Conservation (phyloP, 176 grass and related monocot species). For the Microstegium vimineum region DNA sequence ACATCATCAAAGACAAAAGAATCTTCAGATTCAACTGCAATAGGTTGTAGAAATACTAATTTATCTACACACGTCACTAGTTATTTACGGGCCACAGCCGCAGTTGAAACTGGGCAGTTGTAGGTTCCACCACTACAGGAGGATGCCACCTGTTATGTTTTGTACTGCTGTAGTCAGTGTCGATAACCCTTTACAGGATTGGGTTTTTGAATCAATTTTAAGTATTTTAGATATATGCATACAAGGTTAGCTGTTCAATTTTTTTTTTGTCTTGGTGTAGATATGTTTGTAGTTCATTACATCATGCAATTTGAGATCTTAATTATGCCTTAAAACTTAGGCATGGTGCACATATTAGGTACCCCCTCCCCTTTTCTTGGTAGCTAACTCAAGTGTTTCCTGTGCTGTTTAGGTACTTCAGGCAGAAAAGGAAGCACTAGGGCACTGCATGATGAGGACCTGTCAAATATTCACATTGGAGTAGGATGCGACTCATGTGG, state of each 20-base stretch:
- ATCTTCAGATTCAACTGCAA: neutral
- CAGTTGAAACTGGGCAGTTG: neutral
- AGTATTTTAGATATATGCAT: neutral
- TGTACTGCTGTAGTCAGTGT: neutral
- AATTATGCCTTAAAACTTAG: slow-evolving; percentile 1
- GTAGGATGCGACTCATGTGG: slow-evolving; percentile 91
- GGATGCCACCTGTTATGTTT: neutral
- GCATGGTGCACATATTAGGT: neutral
- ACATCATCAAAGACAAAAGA: neutral
- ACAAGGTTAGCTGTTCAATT: neutral
- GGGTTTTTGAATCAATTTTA: neutral
- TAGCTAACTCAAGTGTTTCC: slow-evolving; percentile 11
- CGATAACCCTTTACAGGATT: neutral
- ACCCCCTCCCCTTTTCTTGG: neutral
- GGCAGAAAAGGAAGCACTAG: slow-evolving; percentile 20
- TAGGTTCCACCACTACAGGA: neutral
- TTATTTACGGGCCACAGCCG: neutral
- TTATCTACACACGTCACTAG: neutral
- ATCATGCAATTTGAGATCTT: slow-evolving; percentile 18
- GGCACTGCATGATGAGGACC: neutral
- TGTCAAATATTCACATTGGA: slow-evolving; percentile 50
- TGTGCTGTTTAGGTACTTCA: slow-evolving; percentile 36
- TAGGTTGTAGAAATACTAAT: neutral
- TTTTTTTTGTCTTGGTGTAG: neutral
- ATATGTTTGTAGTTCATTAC: neutral